A percentile compares a stretch with the other conserved stretches of the same genome.
Evolutionary conservation across 192 early-diverging fungal genomes (phyloP).

Genomic region (Phlyctochytrium planicorne): DNA sequence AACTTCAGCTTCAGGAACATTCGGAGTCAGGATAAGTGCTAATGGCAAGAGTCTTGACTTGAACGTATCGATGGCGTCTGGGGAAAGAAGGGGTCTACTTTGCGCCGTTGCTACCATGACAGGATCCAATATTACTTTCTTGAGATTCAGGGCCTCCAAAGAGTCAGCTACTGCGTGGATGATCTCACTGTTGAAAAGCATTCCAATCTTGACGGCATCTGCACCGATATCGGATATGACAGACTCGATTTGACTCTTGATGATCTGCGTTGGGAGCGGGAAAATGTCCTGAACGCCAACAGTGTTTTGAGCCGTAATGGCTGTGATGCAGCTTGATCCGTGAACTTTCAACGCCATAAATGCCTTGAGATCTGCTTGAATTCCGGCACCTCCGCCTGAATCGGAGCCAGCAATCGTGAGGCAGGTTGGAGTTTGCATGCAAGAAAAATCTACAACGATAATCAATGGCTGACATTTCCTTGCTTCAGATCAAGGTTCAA

Average conservation of each 20-base stretch:
- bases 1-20: conserved; percentile 78
- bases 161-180: conserved; percentile 57
- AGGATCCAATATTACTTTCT: conserved; percentile 71
- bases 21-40: conserved; percentile 75
- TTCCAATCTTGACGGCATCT: conserved; percentile 72
- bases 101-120: conserved; percentile 86
- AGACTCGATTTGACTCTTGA: conserved; percentile 64
- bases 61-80: conserved; percentile 59
- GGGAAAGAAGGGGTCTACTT: conserved; percentile 51
- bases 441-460: too few species aligned
- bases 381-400: conserved; percentile 61
- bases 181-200: conserved; percentile 59
- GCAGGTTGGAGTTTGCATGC: too few species aligned
- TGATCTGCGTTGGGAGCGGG: conserved; percentile 59
- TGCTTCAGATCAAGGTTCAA: too few species aligned
- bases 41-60: conserved; percentile 63
- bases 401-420: conserved; percentile 60
- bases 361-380: conserved; percentile 91
- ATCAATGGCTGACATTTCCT: too few species aligned
- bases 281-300: conserved; percentile 70
- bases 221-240: conserved; percentile 78
- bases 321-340: conserved; percentile 74
- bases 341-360: conserved; percentile 71
- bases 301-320: conserved; percentile 86
- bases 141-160: conserved; percentile 32